A percentile compares a stretch with the other conserved stretches of the same genome.
phyloP scores from a whole-genome alignment of 192 early-diverging fungal species.

The Podila epigama region DNA sequence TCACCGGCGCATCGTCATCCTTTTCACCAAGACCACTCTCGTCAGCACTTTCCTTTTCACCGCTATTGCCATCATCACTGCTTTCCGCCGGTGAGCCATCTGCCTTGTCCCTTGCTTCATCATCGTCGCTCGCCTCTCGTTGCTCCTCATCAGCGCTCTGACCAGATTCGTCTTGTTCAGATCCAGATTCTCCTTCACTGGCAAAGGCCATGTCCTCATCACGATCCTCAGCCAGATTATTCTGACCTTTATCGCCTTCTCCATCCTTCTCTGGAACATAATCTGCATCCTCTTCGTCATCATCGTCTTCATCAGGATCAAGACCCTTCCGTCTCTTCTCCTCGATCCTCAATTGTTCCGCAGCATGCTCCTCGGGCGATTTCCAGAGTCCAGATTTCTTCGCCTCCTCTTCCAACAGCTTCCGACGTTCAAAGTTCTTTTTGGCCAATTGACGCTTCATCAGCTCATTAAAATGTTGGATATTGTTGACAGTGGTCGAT shows the following conservation, averaged over 20 bases:
- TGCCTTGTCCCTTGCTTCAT: background rate
- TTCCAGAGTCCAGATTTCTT: conserved; percentile 23
- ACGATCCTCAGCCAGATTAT: background rate
- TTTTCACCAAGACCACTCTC: background rate
- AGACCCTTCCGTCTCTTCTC: conserved; percentile 11
- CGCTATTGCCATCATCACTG: background rate
- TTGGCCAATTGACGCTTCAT: conserved; percentile 26
- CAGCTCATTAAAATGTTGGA: conserved; percentile 4
- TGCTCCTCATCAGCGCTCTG: background rate
- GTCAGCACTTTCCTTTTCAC: background rate
- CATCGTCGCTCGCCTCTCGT: background rate
- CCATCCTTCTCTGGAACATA: background rate
- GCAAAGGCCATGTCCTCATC: conserved; percentile 3
- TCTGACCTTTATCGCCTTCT: background rate
- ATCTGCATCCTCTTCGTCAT: conserved; percentile 4
- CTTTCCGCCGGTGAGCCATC: background rate
- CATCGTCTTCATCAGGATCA: conserved; percentile 12
- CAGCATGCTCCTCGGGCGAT: conserved; percentile 28
- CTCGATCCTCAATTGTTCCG: conserved; percentile 22
- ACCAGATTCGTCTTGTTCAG: too few species aligned
- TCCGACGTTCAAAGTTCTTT: conserved; percentile 12
- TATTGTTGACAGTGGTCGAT: background rate
- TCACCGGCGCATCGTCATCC: conserved; percentile 15
- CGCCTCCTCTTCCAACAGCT: conserved; percentile 13
- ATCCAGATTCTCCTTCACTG: conserved; percentile 1